Conservation (phyloP, 192 early-diverging fungal species). For the Coemansia sp. region DNA sequence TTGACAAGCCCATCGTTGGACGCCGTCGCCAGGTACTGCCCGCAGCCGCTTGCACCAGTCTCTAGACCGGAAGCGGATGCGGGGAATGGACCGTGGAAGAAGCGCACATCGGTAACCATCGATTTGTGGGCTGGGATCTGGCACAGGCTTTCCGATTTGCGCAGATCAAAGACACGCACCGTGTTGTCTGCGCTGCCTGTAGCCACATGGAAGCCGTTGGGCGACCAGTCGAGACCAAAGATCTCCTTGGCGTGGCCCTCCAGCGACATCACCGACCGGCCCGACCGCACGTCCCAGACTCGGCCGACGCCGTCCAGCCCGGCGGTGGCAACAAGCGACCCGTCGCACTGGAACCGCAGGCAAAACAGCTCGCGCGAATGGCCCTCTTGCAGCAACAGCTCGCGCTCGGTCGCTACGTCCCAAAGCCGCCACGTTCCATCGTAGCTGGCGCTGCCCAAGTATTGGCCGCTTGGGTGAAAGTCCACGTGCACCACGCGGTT, state of each 20-base stretch:
- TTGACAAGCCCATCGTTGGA: slow-evolving; percentile 92
- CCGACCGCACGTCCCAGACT: slow-evolving; percentile 95
- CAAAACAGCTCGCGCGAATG: slow-evolving; percentile 93
- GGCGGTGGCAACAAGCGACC: slow-evolving; percentile 81
- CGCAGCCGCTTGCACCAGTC: slow-evolving; percentile 46
- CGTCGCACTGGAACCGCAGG: slow-evolving; percentile 89
- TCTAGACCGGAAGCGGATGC: slow-evolving; percentile 26
- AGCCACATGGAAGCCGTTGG: slow-evolving; percentile 89
- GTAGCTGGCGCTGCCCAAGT: slow-evolving; percentile 64
- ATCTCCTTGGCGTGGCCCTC: slow-evolving; percentile 93
- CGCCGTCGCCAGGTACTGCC: slow-evolving; percentile 75
- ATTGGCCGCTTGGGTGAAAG: slow-evolving; percentile 88
- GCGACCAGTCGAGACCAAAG: slow-evolving; percentile 83
- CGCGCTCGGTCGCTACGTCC: slow-evolving; percentile 76
- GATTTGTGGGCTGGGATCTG: slow-evolving; percentile 92
- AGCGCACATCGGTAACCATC: slow-evolving; percentile 78
- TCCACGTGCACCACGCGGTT: slow-evolving; percentile 80
- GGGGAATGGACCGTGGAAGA: slow-evolving; percentile 47
- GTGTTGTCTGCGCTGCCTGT: slow-evolving; percentile 92
- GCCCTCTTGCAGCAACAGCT: slow-evolving; percentile 89
- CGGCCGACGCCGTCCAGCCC: slow-evolving; percentile 92
- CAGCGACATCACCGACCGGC: slow-evolving; percentile 82
- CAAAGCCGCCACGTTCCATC: slow-evolving; percentile 97
- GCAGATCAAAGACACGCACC: slow-evolving; percentile 90
- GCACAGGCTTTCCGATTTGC: slow-evolving; percentile 70